Evolutionary conservation across 805 yeast genomes (phyloP), one percentile per base, ranked within the genome.

Genomic region (Blastobotrys parvus): DNA sequence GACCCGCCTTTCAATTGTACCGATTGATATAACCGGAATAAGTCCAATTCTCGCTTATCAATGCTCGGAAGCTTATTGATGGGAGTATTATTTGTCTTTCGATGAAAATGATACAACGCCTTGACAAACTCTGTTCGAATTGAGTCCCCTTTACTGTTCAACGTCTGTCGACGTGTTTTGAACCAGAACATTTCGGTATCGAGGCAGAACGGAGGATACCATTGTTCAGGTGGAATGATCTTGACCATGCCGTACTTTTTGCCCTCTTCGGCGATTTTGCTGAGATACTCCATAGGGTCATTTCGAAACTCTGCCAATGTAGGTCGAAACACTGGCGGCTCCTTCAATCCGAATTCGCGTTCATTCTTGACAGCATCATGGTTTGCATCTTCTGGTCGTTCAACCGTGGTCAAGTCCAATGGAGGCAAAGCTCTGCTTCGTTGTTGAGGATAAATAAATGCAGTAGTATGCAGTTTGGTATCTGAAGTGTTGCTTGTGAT

Each of bases 1-100:
- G 69, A 78, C 0, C 94, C 94, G 16, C 92, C 92, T 46, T 82
- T 66, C 15, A 73, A 56, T 16, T 71, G 64, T 1, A 85, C 92
- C 11, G 76, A 68, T 31, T 71, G 64, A 51, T 74, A 71, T 32
- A 84, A 60, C 34, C 75, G 67, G 58, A 69, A 83, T 29, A 84
- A 63, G 60, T 84, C 89, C 34, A 84, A 58, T 1, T 79, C 73
- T 42, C 82, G 64, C 50, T 77, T 77, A 52, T 82, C 86, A 22
- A 82, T 77, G 51, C 74, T 70, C 1, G 92, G 92, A 8, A 80
- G 58, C 51, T 74, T 78, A 21, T 58, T 49, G 6, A 55, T 43
- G 10, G 51, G 48, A 19, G 51, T 48, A n/a, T 64, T 65, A 7
- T 45, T 53, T 10, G 49, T 54, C 10, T 31, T 16, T 18, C 27